Evolutionary conservation across 192 early-diverging fungal genomes (phyloP), one percentile per base, ranked within the genome.

Genomic region (Chytriomyces sp.): DNA sequence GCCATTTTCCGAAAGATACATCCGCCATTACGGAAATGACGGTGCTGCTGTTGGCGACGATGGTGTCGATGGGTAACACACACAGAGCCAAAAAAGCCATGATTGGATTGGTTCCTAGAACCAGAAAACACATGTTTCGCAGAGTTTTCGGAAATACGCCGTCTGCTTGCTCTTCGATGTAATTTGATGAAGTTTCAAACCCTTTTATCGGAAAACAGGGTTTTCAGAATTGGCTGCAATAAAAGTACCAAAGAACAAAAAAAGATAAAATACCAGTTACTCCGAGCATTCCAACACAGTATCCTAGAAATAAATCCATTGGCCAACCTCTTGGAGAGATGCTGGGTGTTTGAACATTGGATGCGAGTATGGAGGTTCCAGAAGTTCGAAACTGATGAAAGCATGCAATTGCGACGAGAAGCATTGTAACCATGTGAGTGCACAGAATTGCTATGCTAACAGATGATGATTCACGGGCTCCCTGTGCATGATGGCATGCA

Each of bases 71-170:
- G 3, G 89, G 89, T 4, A 90, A 69, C 28, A 90, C 48, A 23
- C 75, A 82, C 11, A 81, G 77, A 10, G 81, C 76, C 7, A 87
- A 61, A 11, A 90, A 72, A 0, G 84, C 81, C 23, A 87, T 69
- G n/a, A 87, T 82, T 6, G 87, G 82, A 68, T 86, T 90, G 2
- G 87, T 65, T 9, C 79, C 18, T 53, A 82, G 46, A 35, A 87
- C 50, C 43, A 86, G 60, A 35, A 61, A 69, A 70, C 81, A 83
- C 83, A 90, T 86, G 66, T 87, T 89, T 61, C 86, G 72, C 89
- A 90, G 85, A 46, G 85, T 80, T 60, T 87, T 87, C 16, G 86
- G 86, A 77, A 85, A 90, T 0, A 83, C 85, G n/a, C 82, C 82
- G 23, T 84, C 86, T 50, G 86, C 84, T 62, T 85, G 77, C 68